phyloP scores from a whole-genome alignment of 2,329 filamentous ascomycete genomes.

The Pleoardoris graminearum region DNA sequence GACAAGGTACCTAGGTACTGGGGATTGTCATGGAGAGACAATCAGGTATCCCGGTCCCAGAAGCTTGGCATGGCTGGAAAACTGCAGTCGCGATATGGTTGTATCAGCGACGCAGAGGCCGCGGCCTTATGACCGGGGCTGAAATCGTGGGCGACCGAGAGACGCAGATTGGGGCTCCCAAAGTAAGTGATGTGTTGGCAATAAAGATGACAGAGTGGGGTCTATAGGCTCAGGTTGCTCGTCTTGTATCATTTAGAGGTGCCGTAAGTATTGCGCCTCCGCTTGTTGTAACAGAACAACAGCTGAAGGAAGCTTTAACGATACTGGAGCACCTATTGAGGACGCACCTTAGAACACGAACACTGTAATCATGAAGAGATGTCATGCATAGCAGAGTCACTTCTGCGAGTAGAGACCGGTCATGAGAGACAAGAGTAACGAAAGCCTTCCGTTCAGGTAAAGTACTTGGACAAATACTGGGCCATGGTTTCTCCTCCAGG shows the following conservation, averaged over 20 bases:
- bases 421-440: too few species aligned
- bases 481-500: too few species aligned
- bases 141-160: constrained; percentile 59
- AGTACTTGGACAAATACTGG: too few species aligned
- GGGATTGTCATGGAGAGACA: constrained; percentile 63
- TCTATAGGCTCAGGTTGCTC: constrained; percentile 61
- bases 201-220: constrained; percentile 56
- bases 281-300: constrained; percentile 56
- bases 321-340: constrained; percentile 8
- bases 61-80: constrained; percentile 52
- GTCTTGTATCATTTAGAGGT: constrained; percentile 55
- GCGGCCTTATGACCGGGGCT: constrained; percentile 61
- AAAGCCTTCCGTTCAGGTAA: too few species aligned
- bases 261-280: constrained; percentile 64
- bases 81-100: constrained; percentile 58
- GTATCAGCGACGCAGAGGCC: constrained; percentile 65
- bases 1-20: constrained; percentile 64
- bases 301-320: constrained; percentile 5
- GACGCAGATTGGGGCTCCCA: constrained; percentile 53
- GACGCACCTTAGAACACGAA: too few species aligned
- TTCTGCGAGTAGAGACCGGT: too few species aligned
- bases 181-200: constrained; percentile 54
- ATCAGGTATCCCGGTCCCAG: constrained; percentile 53
- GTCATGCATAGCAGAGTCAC: too few species aligned
- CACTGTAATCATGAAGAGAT: too few species aligned